Percentiles rank a stretch among this genome's conserved stretches.
These are phyloP conservation scores for Diospyros kaki DNA, from an alignment of 148 eudicot species.

Conservation along the genomic window DNA sequence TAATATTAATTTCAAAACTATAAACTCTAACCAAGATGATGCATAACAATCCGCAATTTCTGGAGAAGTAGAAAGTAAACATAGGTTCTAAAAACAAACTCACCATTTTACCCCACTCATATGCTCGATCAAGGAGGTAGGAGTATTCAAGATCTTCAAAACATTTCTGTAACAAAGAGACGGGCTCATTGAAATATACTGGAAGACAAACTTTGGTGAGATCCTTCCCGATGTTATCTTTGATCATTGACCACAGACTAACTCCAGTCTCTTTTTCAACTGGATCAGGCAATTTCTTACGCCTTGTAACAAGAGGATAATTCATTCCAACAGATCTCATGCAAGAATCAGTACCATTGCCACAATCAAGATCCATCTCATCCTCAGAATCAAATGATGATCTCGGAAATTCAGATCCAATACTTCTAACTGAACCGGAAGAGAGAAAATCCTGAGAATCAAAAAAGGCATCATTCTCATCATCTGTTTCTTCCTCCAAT, in stretches of 20 bases:
- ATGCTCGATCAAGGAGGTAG: conserved; percentile 30
- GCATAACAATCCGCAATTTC: background rate
- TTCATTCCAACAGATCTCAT: conserved; percentile 11
- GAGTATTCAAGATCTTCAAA: conserved; percentile 34
- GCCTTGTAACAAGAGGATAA: conserved; percentile 22
- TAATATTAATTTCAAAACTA: background rate
- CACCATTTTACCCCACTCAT: conserved; percentile 31
- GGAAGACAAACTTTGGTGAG: conserved; percentile 34
- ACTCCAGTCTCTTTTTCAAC: conserved; percentile 29
- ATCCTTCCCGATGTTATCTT: conserved; percentile 34
- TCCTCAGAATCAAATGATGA: conserved; percentile 28
- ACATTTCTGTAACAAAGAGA: conserved; percentile 31
- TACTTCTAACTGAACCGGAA: conserved; percentile 19
- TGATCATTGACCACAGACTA: conserved; percentile 32
- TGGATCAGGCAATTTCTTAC: conserved; percentile 30
- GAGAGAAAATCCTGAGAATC: conserved; percentile 29
- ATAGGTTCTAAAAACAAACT: background rate
- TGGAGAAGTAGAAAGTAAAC: background rate
- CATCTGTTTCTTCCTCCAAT: conserved; percentile 26
- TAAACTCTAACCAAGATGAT: background rate
- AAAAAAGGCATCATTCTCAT: conserved; percentile 21
- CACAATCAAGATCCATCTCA: conserved; percentile 20
- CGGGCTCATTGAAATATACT: conserved; percentile 33
- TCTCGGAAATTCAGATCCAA: conserved; percentile 18
- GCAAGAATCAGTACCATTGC: conserved; percentile 11